phyloP scores from a whole-genome alignment of 1,284 basidiomycete species.

The Puccinia coronata region DNA sequence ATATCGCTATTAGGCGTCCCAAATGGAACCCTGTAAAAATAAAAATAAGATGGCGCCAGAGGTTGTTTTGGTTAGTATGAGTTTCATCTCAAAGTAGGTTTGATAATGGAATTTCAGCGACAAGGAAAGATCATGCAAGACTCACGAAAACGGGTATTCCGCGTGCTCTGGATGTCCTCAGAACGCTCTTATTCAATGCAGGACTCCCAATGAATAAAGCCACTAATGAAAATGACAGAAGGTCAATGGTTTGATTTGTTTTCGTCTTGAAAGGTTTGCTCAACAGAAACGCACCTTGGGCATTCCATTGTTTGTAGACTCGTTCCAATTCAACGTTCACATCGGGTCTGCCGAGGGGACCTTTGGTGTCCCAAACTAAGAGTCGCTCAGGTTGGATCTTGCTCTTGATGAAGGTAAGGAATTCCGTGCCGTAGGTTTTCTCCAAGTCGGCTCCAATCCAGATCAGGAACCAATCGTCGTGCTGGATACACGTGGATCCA shows the following conservation, averaged over 20 bases:
- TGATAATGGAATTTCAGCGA: background rate
- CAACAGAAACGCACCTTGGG: conserved; percentile 64
- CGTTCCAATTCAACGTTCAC: conserved; percentile 73
- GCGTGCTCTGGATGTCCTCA: conserved; percentile 44
- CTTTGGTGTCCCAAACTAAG: conserved; percentile 73
- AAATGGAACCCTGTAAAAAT: conserved; percentile 47
- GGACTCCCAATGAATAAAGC: conserved; percentile 50
- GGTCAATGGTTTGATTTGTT: background rate
- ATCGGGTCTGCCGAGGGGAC: conserved; percentile 70
- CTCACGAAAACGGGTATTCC: conserved; percentile 49
- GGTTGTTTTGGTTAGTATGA: background rate
- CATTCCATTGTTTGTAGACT: conserved; percentile 68
- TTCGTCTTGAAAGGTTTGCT: background rate
- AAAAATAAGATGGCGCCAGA: background rate
- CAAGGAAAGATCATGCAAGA: background rate
- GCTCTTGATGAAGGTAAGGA: conserved; percentile 68
- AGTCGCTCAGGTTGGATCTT: conserved; percentile 70
- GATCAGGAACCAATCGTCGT: conserved; percentile 68
- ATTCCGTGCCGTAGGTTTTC: conserved; percentile 72
- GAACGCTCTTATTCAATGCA: conserved; percentile 33
- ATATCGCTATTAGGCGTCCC: conserved; percentile 41
- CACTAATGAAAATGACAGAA: conserved; percentile 12
- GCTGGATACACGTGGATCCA: conserved; percentile 72
- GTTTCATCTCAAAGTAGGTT: background rate
- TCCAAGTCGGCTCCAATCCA: conserved; percentile 67